A percentile compares a stretch with the other conserved stretches of the same genome.
Evolutionary conservation across 73 alveolate genomes (phyloP).

Genomic region (Tetrahymena elliotti): DNA sequence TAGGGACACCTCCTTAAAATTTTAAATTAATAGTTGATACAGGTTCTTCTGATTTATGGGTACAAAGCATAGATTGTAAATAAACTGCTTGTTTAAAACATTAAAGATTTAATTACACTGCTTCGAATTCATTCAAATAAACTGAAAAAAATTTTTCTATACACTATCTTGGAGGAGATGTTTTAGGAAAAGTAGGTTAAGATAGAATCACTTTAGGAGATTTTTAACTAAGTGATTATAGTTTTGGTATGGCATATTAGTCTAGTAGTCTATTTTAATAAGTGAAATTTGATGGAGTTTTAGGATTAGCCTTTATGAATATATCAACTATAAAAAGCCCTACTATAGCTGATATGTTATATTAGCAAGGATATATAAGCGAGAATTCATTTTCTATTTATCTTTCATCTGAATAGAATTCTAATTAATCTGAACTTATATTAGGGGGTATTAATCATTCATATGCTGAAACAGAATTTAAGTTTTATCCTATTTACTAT

Average conservation of each 20-base stretch:
- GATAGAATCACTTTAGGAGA: background rate
- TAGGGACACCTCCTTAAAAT: background rate
- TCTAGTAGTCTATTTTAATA: background rate
- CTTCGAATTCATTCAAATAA: background rate
- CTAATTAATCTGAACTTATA: background rate
- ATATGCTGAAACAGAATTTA: background rate
- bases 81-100: background rate
- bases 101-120: background rate
- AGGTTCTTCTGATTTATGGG: background rate
- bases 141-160: background rate
- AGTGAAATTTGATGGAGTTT: background rate
- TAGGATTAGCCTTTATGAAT: background rate
- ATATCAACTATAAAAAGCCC: background rate
- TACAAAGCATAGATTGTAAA: background rate
- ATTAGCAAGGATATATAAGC: background rate
- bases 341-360: background rate
- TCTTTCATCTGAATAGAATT: background rate
- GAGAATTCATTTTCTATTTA: background rate
- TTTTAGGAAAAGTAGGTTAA: background rate
- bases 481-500: background rate
- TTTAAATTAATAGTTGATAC: background rate
- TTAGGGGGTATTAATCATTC: background rate
- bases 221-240: background rate
- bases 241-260: background rate
- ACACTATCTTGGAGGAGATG: background rate